These are phyloP conservation scores for Lactarius vividus DNA, from an alignment of 768 basidiomycete species.

Conservation along the genomic window DNA sequence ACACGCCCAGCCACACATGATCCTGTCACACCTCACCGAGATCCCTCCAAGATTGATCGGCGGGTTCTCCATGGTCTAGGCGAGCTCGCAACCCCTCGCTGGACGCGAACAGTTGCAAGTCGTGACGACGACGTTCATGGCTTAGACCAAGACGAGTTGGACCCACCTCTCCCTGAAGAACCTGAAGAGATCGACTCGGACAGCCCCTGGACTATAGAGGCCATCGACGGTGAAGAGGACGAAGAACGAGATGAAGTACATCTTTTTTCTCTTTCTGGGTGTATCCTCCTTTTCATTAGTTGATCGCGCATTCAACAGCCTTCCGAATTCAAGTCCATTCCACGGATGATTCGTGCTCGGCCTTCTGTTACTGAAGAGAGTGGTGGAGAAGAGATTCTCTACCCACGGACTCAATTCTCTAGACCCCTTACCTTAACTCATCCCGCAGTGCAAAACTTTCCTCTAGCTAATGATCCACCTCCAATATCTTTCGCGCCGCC, in stretches of 20 bases:
- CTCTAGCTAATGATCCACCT: conserved; percentile 2
- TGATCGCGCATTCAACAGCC: conserved; percentile 35
- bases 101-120: conserved; percentile 57
- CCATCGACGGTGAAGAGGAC: conserved; percentile 67
- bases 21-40: conserved; percentile 69
- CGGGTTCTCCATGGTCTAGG: conserved; percentile 90
- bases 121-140: conserved; percentile 34
- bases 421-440: conserved; percentile 2
- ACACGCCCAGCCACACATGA: conserved; percentile 44
- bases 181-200: conserved; percentile 58
- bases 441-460: not conserved
- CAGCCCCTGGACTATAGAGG: conserved; percentile 88
- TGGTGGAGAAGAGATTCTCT: conserved; percentile 87
- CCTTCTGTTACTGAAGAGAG: conserved; percentile 79
- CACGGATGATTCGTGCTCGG: conserved; percentile 53
- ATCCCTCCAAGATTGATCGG: conserved; percentile 81
- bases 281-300: conserved; percentile 4
- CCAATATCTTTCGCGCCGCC: conserved; percentile 27
- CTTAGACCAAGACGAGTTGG: conserved; percentile 35
- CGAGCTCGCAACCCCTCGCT: conserved; percentile 94
- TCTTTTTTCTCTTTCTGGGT: conserved; percentile 19
- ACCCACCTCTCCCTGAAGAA: conserved; percentile 33
- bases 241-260: conserved; percentile 70
- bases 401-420: conserved; percentile 54
- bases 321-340: conserved; percentile 42